A percentile compares a stretch with the other conserved stretches of the same genome.
Conservation (phyloP, 257 asterid genomes). For the Capsicum pubescens region DNA sequence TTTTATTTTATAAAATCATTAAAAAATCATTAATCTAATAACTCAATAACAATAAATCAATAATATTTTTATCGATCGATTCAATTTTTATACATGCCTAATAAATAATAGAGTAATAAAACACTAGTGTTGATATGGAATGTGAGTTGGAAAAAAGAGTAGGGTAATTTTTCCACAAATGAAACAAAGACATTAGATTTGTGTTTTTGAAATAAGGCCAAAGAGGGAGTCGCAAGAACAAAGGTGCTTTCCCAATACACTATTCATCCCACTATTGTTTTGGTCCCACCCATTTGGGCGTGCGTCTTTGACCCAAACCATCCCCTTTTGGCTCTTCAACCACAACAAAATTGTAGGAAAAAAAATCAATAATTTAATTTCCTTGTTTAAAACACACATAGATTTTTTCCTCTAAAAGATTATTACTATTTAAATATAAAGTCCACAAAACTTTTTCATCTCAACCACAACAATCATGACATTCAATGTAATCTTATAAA, state of each 20-base stretch:
- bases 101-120: no score
- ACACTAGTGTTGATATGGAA: background rate
- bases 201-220: background rate
- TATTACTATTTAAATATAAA: no score
- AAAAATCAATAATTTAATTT: background rate
- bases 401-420: no score
- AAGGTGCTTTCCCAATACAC: background rate
- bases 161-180: conserved; percentile 26
- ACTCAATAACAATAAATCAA: no score
- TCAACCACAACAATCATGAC: background rate
- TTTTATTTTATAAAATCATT: no score
- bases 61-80: no score
- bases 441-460: background rate
- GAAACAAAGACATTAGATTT: background rate
- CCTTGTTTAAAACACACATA: no score
- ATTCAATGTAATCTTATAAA: no score
- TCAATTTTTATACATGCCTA: no score
- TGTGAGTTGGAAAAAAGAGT: conserved; percentile 1
- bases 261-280: background rate
- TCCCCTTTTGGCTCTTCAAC: background rate
- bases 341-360: background rate
- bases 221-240: background rate
- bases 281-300: conserved; percentile 15
- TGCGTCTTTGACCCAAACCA: conserved; percentile 24
- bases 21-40: no score